Conservation (phyloP, 192 early-diverging fungal genomes). For the Umbelopsis isabellina region DNA sequence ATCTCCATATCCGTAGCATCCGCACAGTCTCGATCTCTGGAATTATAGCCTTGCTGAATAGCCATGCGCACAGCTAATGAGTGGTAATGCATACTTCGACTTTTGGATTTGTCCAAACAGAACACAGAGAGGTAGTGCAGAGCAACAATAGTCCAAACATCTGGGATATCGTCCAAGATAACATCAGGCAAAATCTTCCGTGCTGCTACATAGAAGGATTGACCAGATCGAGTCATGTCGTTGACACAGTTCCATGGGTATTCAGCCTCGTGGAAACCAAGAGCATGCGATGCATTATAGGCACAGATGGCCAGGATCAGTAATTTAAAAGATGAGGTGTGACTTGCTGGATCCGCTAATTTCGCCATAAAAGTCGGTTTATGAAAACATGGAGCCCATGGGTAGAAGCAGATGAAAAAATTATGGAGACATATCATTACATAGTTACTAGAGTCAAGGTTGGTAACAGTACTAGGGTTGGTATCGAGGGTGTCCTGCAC, state of each 20-base stretch:
- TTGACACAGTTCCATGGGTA: not conserved
- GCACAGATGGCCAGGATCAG: constrained; percentile 12
- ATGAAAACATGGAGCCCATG: constrained; percentile 16
- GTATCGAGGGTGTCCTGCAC: not conserved
- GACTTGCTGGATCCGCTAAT: not conserved
- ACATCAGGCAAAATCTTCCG: not conserved
- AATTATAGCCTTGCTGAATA: constrained; percentile 5
- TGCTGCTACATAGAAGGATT: constrained; percentile 4
- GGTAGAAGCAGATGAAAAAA: constrained; percentile 16
- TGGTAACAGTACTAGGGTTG: not conserved
- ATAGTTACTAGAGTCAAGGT: constrained; percentile 9
- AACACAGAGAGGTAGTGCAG: constrained; percentile 5
- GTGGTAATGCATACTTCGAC: constrained; percentile 7
- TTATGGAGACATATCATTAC: constrained; percentile 20
- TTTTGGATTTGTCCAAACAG: constrained; percentile 11
- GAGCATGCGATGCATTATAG: constrained; percentile 7
- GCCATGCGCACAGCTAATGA: not conserved
- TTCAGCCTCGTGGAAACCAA: constrained; percentile 6
- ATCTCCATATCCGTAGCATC: not conserved
- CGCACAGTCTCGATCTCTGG: not conserved
- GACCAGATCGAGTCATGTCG: constrained; percentile 7
- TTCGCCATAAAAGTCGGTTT: constrained; percentile 12
- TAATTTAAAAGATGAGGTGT: not conserved
- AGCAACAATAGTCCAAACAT: constrained; percentile 14
- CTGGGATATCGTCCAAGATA: not conserved